These are phyloP conservation scores for Simmondsia chinensis DNA, from an alignment of 148 eudicot species.

Conservation along the genomic window DNA sequence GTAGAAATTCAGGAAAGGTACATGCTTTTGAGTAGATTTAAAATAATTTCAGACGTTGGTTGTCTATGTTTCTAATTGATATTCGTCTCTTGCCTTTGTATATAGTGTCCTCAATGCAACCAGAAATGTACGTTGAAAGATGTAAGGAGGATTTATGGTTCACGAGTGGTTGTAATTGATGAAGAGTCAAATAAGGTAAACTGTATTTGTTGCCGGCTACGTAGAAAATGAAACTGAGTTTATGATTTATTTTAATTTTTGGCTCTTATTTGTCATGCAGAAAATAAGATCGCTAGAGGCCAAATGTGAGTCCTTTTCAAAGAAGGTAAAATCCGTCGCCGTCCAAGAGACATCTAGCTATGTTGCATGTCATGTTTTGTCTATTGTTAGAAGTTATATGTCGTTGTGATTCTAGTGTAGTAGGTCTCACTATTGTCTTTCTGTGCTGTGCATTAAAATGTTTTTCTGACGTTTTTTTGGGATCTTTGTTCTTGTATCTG, in stretches of 20 bases:
- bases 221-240: background rate
- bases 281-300: constrained; percentile 56
- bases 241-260: background rate
- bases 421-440: too few relatives aligned
- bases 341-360: background rate
- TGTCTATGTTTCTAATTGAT: background rate
- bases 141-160: constrained; percentile 73
- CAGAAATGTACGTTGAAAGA: constrained; percentile 59
- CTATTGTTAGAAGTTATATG: background rate
- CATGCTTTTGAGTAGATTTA: background rate
- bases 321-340: constrained; percentile 45
- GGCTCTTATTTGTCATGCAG: constrained; percentile 30
- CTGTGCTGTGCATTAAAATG: too few relatives aligned
- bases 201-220: constrained; percentile 1
- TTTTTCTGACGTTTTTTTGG: too few relatives aligned
- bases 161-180: constrained; percentile 60
- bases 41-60: background rate
- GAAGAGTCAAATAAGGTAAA: constrained; percentile 66
- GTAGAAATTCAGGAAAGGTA: constrained; percentile 64
- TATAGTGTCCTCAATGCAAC: constrained; percentile 94
- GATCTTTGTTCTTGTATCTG: too few relatives aligned
- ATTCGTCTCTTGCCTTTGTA: constrained; percentile 3
- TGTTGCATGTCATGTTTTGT: background rate
- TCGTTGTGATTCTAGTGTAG: too few relatives aligned
- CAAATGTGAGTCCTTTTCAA: constrained; percentile 56